These are phyloP conservation scores for Plantago coronopus DNA, from an alignment of 305 asterid genomes.

Conservation along the genomic window DNA sequence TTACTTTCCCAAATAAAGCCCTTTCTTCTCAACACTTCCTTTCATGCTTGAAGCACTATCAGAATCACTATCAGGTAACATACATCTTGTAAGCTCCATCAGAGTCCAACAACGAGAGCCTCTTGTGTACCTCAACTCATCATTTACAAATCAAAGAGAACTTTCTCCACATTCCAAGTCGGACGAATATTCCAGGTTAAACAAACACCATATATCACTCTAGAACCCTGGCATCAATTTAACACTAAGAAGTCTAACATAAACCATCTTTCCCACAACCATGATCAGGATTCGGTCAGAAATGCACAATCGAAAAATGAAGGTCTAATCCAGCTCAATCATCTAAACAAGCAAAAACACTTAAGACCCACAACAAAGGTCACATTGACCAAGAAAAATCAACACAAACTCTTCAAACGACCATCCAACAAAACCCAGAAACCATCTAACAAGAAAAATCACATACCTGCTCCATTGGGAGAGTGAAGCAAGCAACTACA, in stretches of 20 bases:
- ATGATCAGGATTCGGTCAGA: not conserved
- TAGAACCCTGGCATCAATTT: not conserved
- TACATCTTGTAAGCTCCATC: too few relatives aligned
- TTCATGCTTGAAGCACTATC: too few relatives aligned
- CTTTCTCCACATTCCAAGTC: not conserved
- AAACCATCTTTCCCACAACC: not conserved
- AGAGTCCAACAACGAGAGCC: too few relatives aligned
- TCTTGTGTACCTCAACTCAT: too few relatives aligned
- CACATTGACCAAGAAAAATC: not conserved
- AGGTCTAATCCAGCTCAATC: not conserved
- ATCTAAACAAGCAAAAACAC: conserved; percentile 7
- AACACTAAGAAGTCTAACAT: not conserved
- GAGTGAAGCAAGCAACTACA: conserved; percentile 70
- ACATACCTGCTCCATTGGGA: conserved; percentile 76
- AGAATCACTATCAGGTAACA: too few relatives aligned
- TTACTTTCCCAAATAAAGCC: too few relatives aligned
- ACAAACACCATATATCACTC: not conserved
- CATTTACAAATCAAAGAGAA: not conserved
- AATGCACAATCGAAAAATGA: not conserved
- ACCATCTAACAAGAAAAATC: not conserved
- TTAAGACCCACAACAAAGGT: conserved; percentile 8
- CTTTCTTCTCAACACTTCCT: too few relatives aligned
- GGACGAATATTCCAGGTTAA: not conserved
- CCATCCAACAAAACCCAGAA: conserved; percentile 14
- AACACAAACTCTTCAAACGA: not conserved